phyloP scores from a whole-genome alignment of 352 stramenopile genomes.

The Aphanomyces euteiches region DNA sequence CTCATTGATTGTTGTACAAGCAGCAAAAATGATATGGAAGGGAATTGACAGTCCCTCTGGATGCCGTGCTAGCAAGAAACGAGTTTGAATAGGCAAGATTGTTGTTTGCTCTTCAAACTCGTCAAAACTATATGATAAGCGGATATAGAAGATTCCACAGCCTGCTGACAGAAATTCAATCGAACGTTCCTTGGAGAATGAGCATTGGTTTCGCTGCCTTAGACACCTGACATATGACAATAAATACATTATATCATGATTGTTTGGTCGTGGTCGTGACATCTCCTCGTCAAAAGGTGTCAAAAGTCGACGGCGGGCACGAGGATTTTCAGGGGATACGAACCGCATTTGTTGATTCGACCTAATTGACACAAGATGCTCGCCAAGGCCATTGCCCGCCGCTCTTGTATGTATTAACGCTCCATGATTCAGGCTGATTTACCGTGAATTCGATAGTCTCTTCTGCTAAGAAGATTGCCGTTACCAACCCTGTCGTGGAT shows the following conservation, averaged over 20 bases:
- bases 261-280: not conserved
- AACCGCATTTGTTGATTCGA: constrained; percentile 18
- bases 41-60: too few relatives aligned
- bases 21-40: too few relatives aligned
- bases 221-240: not conserved
- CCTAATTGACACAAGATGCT: constrained; percentile 13
- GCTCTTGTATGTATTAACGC: constrained; percentile 18
- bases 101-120: too few relatives aligned
- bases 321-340: constrained; percentile 9
- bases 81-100: too few relatives aligned
- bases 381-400: constrained; percentile 20
- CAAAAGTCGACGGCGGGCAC: constrained; percentile 26
- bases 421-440: not conserved
- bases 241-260: not conserved
- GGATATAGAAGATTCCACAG: too few relatives aligned
- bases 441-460: constrained; percentile 19
- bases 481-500: constrained; percentile 78
- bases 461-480: constrained; percentile 59
- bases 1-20: too few relatives aligned
- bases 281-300: constrained; percentile 25
- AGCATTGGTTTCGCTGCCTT: not conserved
- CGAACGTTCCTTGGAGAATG: too few relatives aligned
- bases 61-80: too few relatives aligned
- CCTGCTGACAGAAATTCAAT: too few relatives aligned
- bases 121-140: too few relatives aligned